A percentile compares a stretch with the other conserved stretches of the same genome.
phyloP scores from a whole-genome alignment of 352 stramenopile genomes.

The Pythium apleroticum region DNA sequence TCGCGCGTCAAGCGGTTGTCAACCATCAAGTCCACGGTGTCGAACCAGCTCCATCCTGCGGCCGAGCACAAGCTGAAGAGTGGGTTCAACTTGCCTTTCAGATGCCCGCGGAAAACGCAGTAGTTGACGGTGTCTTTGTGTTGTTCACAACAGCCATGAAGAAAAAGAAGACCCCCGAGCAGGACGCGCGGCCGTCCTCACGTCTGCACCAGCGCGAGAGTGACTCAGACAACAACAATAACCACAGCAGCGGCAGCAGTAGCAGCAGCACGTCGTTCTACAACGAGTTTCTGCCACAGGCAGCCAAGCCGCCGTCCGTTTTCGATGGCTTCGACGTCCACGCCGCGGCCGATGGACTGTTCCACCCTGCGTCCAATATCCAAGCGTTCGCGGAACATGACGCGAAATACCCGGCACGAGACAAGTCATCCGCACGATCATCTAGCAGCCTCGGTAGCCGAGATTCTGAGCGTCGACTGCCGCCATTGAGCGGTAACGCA shows the following conservation, averaged over 20 bases:
- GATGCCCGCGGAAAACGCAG: neutral
- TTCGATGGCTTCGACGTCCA: slow-evolving; percentile 62
- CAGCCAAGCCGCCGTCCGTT: slow-evolving; percentile 31
- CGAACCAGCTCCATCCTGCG: slow-evolving; percentile 67
- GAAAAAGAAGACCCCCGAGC: slow-evolving; percentile 19
- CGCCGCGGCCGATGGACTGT: slow-evolving; percentile 67
- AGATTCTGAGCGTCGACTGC: slow-evolving; percentile 10
- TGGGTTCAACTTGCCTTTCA: slow-evolving; percentile 25
- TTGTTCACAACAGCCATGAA: slow-evolving; percentile 17
- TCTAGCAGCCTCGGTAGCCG: neutral
- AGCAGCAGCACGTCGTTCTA: slow-evolving; percentile 28
- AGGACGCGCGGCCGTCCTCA: slow-evolving; percentile 22
- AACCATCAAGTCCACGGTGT: slow-evolving; percentile 73
- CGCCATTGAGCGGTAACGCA: slow-evolving; percentile 20
- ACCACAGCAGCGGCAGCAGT: neutral
- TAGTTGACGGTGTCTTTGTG: neutral
- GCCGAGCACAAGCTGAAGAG: slow-evolving; percentile 69
- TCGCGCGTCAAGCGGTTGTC: slow-evolving; percentile 69
- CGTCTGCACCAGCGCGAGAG: slow-evolving; percentile 29
- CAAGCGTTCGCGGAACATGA: slow-evolving; percentile 80
- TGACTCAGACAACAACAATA: slow-evolving; percentile 16
- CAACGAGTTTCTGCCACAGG: slow-evolving; percentile 28
- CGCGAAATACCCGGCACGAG: slow-evolving; percentile 46
- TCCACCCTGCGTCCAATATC: slow-evolving; percentile 73
- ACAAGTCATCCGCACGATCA: neutral